Evolutionary conservation across 2,329 filamentous ascomycete species (phyloP).

Genomic region (Venturia nashicola): DNA sequence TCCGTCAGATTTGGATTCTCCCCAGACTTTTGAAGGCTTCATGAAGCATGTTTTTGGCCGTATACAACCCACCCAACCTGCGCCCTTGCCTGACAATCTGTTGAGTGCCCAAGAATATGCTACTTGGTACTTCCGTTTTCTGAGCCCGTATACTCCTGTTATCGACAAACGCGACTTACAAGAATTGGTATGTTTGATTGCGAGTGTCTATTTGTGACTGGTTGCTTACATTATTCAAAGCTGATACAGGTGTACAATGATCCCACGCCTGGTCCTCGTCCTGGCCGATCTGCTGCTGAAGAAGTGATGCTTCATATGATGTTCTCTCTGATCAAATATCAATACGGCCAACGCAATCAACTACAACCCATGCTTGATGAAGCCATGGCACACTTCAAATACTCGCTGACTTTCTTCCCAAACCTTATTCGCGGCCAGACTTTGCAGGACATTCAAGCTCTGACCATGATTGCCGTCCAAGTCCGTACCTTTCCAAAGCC

Average conservation of each 20-base stretch:
- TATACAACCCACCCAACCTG: constrained; percentile 42
- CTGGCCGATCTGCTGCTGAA: constrained; percentile 48
- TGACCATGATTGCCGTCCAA: constrained; percentile 60
- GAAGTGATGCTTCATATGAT: constrained; percentile 66
- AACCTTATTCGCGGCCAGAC: constrained; percentile 50
- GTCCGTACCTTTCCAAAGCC: constrained; percentile 70
- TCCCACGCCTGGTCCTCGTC: constrained; percentile 48
- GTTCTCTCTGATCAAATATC: constrained; percentile 65
- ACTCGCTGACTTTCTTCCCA: constrained; percentile 55
- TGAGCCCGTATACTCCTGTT: constrained; percentile 61
- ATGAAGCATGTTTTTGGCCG: constrained; percentile 49
- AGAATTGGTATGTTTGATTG: constrained; percentile 41
- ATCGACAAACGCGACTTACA: constrained; percentile 68
- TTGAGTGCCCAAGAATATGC: constrained; percentile 56
- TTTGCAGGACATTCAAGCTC: constrained; percentile 57
- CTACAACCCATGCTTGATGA: constrained; percentile 47
- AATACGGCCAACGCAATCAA: constrained; percentile 60
- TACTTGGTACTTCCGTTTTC: constrained; percentile 62
- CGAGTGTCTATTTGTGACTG: neutral
- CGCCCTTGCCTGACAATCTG: constrained; percentile 47
- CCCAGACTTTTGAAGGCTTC: constrained; percentile 60
- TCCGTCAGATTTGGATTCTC: constrained; percentile 51
- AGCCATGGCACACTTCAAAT: constrained; percentile 71
- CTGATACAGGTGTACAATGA: constrained; percentile 52
- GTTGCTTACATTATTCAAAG: constrained; percentile 13